Percentiles rank a stretch among this genome's conserved stretches.
Evolutionary conservation across 345 rosid genomes (phyloP).

Genomic region (Anacardium occidentale): DNA sequence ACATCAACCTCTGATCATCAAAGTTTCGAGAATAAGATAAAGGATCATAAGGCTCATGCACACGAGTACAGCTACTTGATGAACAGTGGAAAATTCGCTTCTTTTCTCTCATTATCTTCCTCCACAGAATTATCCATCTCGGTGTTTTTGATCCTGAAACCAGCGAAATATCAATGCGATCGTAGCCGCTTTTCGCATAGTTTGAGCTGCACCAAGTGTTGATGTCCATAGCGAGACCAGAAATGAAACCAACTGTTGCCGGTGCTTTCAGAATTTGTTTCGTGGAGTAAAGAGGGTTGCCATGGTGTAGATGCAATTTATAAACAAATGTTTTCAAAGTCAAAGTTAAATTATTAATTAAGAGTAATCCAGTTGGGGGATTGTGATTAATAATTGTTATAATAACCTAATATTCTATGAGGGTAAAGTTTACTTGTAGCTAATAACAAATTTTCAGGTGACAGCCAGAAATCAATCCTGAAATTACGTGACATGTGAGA

Average conservation of each 20-base stretch:
- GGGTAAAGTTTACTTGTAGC: too few relatives aligned
- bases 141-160: slow-evolving; percentile 8
- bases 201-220: slow-evolving; percentile 30
- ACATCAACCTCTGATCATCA: slow-evolving; percentile 40
- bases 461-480: slow-evolving; percentile 10
- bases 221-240: slow-evolving; percentile 25
- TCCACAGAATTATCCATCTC: slow-evolving; percentile 36
- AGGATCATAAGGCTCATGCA: slow-evolving; percentile 40
- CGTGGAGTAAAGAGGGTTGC: neutral
- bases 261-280: neutral
- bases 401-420: neutral
- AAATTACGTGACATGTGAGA: neutral
- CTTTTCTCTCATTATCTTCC: slow-evolving; percentile 35
- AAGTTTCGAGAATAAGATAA: slow-evolving; percentile 38
- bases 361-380: neutral
- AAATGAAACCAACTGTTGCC: neutral
- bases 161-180: slow-evolving; percentile 19
- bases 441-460: neutral
- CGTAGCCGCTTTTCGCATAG: slow-evolving; percentile 18
- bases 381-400: neutral
- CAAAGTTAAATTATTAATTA: too few relatives aligned
- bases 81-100: slow-evolving; percentile 22
- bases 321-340: neutral
- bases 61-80: neutral
- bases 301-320: neutral